phyloP scores from a whole-genome alignment of 495 filamentous ascomycete species.

The Talaromyces adpressus region DNA sequence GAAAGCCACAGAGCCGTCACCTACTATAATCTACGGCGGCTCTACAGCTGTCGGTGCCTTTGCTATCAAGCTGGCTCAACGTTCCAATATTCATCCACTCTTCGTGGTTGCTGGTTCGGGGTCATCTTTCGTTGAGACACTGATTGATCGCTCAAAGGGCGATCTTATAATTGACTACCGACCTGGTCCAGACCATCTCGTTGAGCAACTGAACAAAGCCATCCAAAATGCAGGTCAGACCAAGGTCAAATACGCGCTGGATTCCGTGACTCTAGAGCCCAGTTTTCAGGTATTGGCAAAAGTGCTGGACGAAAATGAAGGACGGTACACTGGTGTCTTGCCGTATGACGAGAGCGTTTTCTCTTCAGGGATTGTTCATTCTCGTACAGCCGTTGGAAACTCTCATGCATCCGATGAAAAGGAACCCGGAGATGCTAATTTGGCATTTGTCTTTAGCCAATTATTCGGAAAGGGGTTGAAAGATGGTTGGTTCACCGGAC shows the following conservation, averaged over 20 bases:
- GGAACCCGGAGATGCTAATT: slow-evolving; percentile 35
- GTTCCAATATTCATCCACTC: slow-evolving; percentile 38
- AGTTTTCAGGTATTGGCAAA: background rate
- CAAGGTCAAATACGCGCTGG: slow-evolving; percentile 43
- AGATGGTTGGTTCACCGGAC: slow-evolving; percentile 54
- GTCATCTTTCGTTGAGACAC: slow-evolving; percentile 43
- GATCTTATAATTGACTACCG: slow-evolving; percentile 71
- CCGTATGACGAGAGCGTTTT: slow-evolving; percentile 11
- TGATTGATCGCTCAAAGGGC: slow-evolving; percentile 58
- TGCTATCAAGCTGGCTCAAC: slow-evolving; percentile 33
- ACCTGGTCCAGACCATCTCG: slow-evolving; percentile 21
- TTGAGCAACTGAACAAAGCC: slow-evolving; percentile 9
- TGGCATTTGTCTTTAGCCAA: slow-evolving; percentile 45
- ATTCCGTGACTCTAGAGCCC: slow-evolving; percentile 49
- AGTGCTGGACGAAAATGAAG: background rate
- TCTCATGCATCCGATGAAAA: background rate
- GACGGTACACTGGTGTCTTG: slow-evolving; percentile 39
- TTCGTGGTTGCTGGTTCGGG: slow-evolving; percentile 61
- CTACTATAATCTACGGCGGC: slow-evolving; percentile 63
- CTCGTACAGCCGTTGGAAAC: background rate
- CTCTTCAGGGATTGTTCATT: background rate
- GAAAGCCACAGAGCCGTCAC: slow-evolving; percentile 33
- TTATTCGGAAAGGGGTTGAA: slow-evolving; percentile 45
- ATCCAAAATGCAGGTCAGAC: background rate
- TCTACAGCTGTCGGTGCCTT: slow-evolving; percentile 61